Percentiles rank a stretch among this genome's conserved stretches.
These are phyloP conservation scores for Fusarium tricinctum DNA, from an alignment of 2,329 filamentous ascomycete genomes.

Conservation along the genomic window DNA sequence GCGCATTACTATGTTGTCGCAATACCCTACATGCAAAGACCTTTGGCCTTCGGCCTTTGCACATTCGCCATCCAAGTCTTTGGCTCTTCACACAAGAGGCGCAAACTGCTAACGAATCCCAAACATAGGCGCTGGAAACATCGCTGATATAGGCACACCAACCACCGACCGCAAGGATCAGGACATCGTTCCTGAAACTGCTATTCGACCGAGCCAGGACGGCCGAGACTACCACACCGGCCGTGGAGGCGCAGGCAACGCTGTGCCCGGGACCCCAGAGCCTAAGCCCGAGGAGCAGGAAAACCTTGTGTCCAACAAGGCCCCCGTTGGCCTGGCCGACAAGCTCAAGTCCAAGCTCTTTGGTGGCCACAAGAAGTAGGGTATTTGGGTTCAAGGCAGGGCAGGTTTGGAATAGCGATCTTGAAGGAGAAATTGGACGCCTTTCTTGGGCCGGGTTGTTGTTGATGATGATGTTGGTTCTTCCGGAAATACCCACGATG, in stretches of 20 bases:
- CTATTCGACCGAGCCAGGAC: slow-evolving; percentile 64
- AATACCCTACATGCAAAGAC: background rate
- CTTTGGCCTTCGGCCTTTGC: background rate
- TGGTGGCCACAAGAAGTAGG: slow-evolving; percentile 62
- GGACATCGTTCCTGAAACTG: slow-evolving; percentile 67
- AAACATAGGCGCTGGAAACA: slow-evolving; percentile 68
- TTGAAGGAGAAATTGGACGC: slow-evolving; percentile 9
- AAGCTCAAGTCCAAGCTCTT: slow-evolving; percentile 71
- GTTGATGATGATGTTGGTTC: slow-evolving; percentile 38
- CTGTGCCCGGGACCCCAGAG: slow-evolving; percentile 56
- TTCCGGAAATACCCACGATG: slow-evolving; percentile 49
- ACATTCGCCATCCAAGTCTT: background rate
- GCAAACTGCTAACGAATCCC: slow-evolving; percentile 19
- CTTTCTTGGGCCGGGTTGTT: slow-evolving; percentile 9
- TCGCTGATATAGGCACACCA: slow-evolving; percentile 63
- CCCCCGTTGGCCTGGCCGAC: slow-evolving; percentile 64
- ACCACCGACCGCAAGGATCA: slow-evolving; percentile 61
- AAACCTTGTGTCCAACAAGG: slow-evolving; percentile 44
- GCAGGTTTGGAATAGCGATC: background rate
- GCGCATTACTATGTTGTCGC: background rate
- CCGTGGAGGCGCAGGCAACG: slow-evolving; percentile 72
- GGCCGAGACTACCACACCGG: slow-evolving; percentile 69
- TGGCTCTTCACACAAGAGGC: background rate
- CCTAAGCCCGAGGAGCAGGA: slow-evolving; percentile 51
- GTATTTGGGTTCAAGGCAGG: background rate